These are phyloP conservation scores for Microdochium trichocladiopsis DNA, from an alignment of 2,329 filamentous ascomycete genomes.

Conservation along the genomic window DNA sequence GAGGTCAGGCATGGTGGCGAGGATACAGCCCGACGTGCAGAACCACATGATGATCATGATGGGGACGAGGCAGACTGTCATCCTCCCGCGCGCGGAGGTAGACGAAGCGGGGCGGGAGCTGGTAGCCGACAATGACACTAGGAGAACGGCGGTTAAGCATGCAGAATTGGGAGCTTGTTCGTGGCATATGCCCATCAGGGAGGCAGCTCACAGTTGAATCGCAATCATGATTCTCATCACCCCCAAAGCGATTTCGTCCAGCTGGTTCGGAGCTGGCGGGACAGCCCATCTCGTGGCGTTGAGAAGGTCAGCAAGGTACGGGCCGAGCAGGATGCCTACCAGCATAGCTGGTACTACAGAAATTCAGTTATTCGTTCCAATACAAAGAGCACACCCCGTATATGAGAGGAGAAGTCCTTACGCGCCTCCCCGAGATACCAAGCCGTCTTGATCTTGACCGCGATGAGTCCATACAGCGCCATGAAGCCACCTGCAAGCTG, in stretches of 20 bases:
- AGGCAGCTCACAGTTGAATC: background rate
- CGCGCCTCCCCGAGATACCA: background rate
- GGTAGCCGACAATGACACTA: background rate
- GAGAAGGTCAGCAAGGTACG: background rate
- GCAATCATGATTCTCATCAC: background rate
- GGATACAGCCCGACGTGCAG: slow-evolving; percentile 39
- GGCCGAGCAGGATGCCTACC: background rate
- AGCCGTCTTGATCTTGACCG: background rate
- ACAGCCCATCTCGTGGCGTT: background rate
- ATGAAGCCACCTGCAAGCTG: background rate
- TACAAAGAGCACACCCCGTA: no score
- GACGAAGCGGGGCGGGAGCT: background rate
- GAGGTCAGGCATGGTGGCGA: slow-evolving; percentile 52
- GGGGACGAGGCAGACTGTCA: slow-evolving; percentile 40
- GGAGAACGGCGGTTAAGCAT: background rate
- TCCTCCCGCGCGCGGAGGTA: background rate
- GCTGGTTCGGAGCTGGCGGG: background rate
- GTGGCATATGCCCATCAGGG: background rate
- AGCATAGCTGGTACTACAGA: background rate
- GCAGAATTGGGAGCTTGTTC: background rate
- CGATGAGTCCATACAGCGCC: background rate
- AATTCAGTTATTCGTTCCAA: no score
- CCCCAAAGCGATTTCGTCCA: background rate
- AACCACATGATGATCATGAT: slow-evolving; percentile 67
- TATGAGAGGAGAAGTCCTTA: no score